Conservation (phyloP, 2,329 filamentous ascomycete species). For the Raffaelea deltoideospora region DNA sequence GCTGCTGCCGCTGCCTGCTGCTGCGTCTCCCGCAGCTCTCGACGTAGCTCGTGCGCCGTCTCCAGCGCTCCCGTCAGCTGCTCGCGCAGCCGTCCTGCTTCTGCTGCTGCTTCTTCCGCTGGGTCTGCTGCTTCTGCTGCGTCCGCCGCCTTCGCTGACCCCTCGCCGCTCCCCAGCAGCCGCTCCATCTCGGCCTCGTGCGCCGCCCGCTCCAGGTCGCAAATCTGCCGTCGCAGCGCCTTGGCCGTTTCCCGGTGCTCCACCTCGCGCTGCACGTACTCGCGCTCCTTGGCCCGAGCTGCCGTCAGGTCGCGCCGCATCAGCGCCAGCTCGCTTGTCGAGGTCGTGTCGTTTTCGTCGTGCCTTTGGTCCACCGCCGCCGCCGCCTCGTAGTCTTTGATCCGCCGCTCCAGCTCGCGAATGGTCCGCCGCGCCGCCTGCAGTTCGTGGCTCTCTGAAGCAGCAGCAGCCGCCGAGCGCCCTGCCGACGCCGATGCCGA, state of each 20-base stretch:
- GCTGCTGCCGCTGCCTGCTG: conserved; percentile 19
- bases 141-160: conserved; percentile 20
- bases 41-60: conserved; percentile 38
- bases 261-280: conserved; percentile 49
- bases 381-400: conserved; percentile 37
- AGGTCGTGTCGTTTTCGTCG: conserved; percentile 17
- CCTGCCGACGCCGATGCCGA: conserved; percentile 24
- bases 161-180: conserved; percentile 25
- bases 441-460: conserved; percentile 35
- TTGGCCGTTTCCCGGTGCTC: conserved; percentile 47
- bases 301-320: conserved; percentile 48
- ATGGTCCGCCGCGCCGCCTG: conserved; percentile 46
- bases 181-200: conserved; percentile 46
- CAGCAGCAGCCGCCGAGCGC: conserved; percentile 22
- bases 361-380: conserved; percentile 10
- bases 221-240: conserved; percentile 47
- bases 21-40: conserved; percentile 35
- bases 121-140: conserved; percentile 24
- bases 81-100: conserved; percentile 41
- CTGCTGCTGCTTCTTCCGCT: conserved; percentile 26
- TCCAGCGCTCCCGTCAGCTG: conserved; percentile 47
- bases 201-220: conserved; percentile 51
- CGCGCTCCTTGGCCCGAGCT: conserved; percentile 50
- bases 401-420: conserved; percentile 46
- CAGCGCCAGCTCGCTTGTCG: conserved; percentile 38